A percentile compares a stretch with the other conserved stretches of the same genome.
Conservation (phyloP, 768 basidiomycete species). For the Lentinula guzmanii region DNA sequence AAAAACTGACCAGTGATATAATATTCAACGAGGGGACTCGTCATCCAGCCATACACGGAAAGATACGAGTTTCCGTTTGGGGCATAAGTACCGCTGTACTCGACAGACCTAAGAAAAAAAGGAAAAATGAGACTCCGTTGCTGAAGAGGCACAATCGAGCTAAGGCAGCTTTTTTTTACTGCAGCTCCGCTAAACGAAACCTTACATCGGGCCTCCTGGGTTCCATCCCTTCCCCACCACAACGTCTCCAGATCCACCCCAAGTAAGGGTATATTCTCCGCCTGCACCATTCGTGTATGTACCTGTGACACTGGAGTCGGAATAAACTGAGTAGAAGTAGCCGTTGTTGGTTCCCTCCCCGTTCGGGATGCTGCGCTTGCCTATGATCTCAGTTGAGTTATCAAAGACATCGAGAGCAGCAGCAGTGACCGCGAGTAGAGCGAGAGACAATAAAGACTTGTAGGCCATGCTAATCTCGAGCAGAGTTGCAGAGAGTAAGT, state of each 20-base stretch:
- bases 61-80: conserved; percentile 34
- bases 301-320: conserved; percentile 22
- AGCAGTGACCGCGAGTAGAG: conserved; percentile 12
- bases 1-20: conserved; percentile 30
- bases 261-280: conserved; percentile 26
- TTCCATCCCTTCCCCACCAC: conserved; percentile 26
- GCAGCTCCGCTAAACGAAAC: neutral
- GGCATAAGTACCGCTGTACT: conserved; percentile 28
- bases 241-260: conserved; percentile 27
- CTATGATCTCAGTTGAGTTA: neutral
- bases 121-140: neutral
- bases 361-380: conserved; percentile 1
- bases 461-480: neutral
- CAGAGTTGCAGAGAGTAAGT: neutral
- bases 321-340: conserved; percentile 34
- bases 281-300: conserved; percentile 24
- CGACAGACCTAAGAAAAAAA: conserved; percentile 23
- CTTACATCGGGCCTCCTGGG: neutral
- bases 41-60: conserved; percentile 37
- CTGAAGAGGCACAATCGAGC: neutral
- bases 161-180: neutral
- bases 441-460: conserved; percentile 10
- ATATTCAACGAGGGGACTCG: conserved; percentile 41
- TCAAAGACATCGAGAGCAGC: neutral
- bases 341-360: conserved; percentile 6